phyloP scores from a whole-genome alignment of 768 basidiomycete species.

The Suillus luteus region DNA sequence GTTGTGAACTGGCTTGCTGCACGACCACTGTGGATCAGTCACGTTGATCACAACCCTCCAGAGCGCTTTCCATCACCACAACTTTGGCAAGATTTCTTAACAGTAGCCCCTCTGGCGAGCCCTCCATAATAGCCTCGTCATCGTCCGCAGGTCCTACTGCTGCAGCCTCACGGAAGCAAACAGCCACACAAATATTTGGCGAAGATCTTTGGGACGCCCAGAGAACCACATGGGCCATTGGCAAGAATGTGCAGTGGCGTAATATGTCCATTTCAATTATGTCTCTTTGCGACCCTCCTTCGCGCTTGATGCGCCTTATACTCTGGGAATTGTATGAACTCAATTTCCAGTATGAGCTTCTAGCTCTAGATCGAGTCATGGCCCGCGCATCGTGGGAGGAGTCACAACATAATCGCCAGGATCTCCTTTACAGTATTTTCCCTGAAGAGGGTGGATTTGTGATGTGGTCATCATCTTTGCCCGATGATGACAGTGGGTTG shows the following conservation, averaged over 20 bases:
- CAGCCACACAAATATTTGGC: conserved; percentile 11
- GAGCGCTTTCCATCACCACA: conserved; percentile 11
- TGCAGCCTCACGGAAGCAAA: conserved; percentile 4
- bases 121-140: background rate
- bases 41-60: conserved; percentile 11
- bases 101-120: conserved; percentile 4
- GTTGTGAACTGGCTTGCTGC: conserved; percentile 17
- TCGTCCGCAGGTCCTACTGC: background rate
- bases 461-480: conserved; percentile 2
- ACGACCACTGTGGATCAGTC: conserved; percentile 11
- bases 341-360: conserved; percentile 23
- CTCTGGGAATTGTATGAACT: too few species aligned
- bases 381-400: conserved; percentile 14
- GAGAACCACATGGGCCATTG: conserved; percentile 1
- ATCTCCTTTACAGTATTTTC: conserved; percentile 11
- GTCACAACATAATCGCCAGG: background rate
- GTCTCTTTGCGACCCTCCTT: conserved; percentile 3
- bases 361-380: conserved; percentile 19
- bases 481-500: background rate
- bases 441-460: conserved; percentile 3
- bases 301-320: conserved; percentile 10
- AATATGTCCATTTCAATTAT: background rate
- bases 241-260: background rate
- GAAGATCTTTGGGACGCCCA: background rate
- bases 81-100: conserved; percentile 16